Evolutionary conservation across 768 basidiomycete species (phyloP).

Genomic region (Termitomyces sp.): DNA sequence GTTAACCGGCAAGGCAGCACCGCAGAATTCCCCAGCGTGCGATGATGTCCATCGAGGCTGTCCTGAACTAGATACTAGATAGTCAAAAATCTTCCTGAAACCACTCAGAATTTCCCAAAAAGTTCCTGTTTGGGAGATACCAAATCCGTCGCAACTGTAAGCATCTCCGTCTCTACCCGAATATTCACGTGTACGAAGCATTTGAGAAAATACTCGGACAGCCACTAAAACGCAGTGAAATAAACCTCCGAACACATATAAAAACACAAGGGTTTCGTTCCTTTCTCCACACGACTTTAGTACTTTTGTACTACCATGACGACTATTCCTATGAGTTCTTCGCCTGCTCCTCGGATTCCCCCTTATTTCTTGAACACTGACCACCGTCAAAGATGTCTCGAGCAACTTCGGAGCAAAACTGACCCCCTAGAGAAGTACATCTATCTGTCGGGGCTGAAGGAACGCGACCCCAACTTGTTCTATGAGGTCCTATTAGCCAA

Average conservation of each 20-base stretch:
- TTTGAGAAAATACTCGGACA: not conserved
- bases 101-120: too few relatives aligned
- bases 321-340: not conserved
- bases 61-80: too few relatives aligned
- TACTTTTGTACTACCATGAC: conserved; percentile 1
- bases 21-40: too few relatives aligned
- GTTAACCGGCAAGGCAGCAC: too few relatives aligned
- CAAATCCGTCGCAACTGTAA: too few relatives aligned
- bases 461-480: conserved; percentile 60
- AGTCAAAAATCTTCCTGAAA: too few relatives aligned
- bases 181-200: conserved; percentile 27
- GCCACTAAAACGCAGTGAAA: not conserved
- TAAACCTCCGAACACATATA: conserved; percentile 5
- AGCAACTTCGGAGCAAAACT: conserved; percentile 54
- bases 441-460: conserved; percentile 61
- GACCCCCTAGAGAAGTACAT: conserved; percentile 66
- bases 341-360: conserved; percentile 30
- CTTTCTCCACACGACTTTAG: not conserved
- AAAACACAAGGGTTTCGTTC: not conserved
- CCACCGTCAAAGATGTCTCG: conserved; percentile 53
- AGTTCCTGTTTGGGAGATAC: too few relatives aligned
- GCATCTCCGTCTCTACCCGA: conserved; percentile 9
- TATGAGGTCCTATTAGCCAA: conserved; percentile 60
- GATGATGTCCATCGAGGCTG: too few relatives aligned
- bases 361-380: conserved; percentile 46